Evolutionary conservation across 2,329 filamentous ascomycete species (phyloP).

Genomic region (Aspergillus piperis): DNA sequence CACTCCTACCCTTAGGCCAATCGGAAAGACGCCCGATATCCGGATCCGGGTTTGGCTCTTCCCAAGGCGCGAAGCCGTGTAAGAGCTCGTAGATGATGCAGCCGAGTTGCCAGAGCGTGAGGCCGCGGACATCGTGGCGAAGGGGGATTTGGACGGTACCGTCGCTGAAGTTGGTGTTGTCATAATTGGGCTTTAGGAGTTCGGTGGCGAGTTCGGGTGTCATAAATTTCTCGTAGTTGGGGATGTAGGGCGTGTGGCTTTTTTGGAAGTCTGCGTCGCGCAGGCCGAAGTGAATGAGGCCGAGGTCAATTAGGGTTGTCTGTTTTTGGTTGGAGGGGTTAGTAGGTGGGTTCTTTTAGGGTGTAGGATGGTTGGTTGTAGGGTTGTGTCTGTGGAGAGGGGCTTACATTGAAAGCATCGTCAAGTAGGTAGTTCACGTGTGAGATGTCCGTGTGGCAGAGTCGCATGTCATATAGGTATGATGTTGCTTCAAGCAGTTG

Average conservation of each 20-base stretch:
- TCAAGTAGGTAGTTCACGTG: slow-evolving; percentile 34
- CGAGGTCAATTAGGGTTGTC: neutral
- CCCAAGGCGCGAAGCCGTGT: slow-evolving; percentile 38
- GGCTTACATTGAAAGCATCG: slow-evolving; percentile 1
- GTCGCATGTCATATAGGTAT: slow-evolving; percentile 32
- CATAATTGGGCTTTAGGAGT: neutral
- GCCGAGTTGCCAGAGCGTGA: slow-evolving; percentile 31
- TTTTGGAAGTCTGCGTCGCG: neutral
- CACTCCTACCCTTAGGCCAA: neutral
- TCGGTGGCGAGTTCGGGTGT: neutral
- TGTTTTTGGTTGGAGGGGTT: neutral
- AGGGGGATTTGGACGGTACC: neutral
- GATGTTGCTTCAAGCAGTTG: slow-evolving; percentile 32
- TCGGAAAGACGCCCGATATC: neutral
- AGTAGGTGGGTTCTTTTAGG: neutral
- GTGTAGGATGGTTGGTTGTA: neutral
- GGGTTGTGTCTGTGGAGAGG: neutral
- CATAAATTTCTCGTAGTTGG: neutral
- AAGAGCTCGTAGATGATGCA: slow-evolving; percentile 32
- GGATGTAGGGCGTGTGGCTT: neutral
- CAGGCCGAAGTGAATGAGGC: neutral
- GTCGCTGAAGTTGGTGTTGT: too few species aligned
- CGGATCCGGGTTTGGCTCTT: slow-evolving; percentile 19
- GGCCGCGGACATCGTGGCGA: slow-evolving; percentile 22
- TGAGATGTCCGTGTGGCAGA: slow-evolving; percentile 33